Evolutionary conservation across 768 basidiomycete genomes (phyloP).

Genomic region (Glaciozyma martinii): DNA sequence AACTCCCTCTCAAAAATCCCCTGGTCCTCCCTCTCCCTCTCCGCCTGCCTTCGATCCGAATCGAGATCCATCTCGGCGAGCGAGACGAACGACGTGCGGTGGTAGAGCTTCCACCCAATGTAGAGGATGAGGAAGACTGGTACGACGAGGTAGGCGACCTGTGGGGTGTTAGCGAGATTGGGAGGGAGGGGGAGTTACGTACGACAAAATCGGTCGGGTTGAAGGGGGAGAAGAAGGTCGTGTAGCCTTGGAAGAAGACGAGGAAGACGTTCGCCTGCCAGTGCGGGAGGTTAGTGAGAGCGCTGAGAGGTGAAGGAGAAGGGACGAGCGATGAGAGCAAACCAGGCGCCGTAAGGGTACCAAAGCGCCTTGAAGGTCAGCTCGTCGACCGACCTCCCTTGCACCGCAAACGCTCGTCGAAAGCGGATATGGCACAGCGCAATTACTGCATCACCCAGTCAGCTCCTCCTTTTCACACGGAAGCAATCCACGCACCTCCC

Average conservation of each 20-base stretch:
- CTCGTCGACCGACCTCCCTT: background rate
- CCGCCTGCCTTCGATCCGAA: conserved; percentile 1
- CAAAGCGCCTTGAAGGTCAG: background rate
- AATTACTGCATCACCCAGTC: background rate
- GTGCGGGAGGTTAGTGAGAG: background rate
- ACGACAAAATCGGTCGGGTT: background rate
- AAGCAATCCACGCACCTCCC: background rate
- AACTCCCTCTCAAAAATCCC: background rate
- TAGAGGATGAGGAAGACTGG: background rate
- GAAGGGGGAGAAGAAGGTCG: background rate
- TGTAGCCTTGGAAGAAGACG: conserved; percentile 3
- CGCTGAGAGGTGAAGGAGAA: background rate
- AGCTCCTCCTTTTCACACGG: background rate
- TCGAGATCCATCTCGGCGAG: conserved; percentile 41
- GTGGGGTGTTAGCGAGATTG: background rate
- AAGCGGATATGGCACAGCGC: conserved; percentile 1
- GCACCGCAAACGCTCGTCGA: background rate
- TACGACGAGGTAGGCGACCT: conserved; percentile 1
- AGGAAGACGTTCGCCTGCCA: background rate
- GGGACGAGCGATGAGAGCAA: background rate
- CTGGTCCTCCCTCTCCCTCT: background rate
- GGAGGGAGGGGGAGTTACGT: background rate
- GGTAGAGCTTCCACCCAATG: conserved; percentile 8
- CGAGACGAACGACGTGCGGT: conserved; percentile 38
- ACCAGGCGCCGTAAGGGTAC: conserved; percentile 8